Evolutionary conservation across 345 rosid species (phyloP), one percentile per base, ranked within the genome.

Genomic region (Dipteronia dyeriana): DNA sequence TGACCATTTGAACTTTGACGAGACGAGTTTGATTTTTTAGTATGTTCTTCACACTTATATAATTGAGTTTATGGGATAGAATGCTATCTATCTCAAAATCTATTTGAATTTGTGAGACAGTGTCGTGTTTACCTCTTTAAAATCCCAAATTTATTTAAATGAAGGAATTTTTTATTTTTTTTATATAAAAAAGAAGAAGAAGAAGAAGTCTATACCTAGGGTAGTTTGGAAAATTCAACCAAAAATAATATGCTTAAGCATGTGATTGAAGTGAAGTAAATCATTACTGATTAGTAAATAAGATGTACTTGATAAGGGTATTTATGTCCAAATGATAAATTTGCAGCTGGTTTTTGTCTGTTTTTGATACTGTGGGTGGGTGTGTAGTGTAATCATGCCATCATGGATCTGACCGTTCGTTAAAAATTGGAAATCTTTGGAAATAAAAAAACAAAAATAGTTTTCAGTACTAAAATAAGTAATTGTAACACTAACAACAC

Each of bases 371-470:
- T 65, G 82, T 78, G 83, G 81, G 79, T 77, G 77, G 68, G 81
- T 16, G 70, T 20, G 61, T 29, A 49, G 63, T 61, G 53, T 59
- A 63, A 57, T 76, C 38, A 68, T 61, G 53, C 51, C 57, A 57
- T 76, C 38, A 68, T 74, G 76, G 80, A 72, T 75, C 84, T 81
- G 78, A 79, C 82, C 65, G 23, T 70, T 75, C 76, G 13, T 68
- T 79, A 31, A 53, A 63, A 77, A 75, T 65, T 60, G 68, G 74
- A 78, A 70, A 25, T 45, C 68, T 70, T 80, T 64, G 81, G 82
- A 70, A 80, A 80, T 78, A 71, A 82, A 76, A 47, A 76, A 82
- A 82, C 72, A 26, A 79, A 54, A 14, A 16, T 80, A 67, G 38
- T 34, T 43, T 80, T 26, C 19, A 70, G 13, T 73, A 23, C 82